Evolutionary conservation across 2,329 filamentous ascomycete species (phyloP).

Genomic region (Neopestalotiopsis sp.): DNA sequence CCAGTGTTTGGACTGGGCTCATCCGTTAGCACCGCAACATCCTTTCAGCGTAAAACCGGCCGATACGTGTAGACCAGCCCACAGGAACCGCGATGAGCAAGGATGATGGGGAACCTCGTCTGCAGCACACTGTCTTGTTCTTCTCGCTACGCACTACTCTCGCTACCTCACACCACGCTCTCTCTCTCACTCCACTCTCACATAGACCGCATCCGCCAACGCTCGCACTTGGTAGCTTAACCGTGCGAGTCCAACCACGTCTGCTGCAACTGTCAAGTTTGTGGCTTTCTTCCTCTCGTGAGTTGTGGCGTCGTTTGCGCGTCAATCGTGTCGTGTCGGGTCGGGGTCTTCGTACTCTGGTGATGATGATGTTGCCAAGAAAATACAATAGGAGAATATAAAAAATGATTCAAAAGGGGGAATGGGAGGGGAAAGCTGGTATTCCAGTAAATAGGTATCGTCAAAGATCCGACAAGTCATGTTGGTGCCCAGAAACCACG

Average conservation of each 20-base stretch:
- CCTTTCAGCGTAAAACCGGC: background rate
- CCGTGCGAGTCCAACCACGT: constrained; percentile 11
- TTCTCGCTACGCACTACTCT: constrained; percentile 22
- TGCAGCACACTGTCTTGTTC: constrained; percentile 25
- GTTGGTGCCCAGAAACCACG: too few relatives aligned
- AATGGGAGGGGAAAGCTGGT: background rate
- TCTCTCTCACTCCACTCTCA: constrained; percentile 9
- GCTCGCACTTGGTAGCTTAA: constrained; percentile 3
- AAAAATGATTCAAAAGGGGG: background rate
- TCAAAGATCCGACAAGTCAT: too few relatives aligned
- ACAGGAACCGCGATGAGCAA: constrained; percentile 9
- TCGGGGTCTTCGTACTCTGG: constrained; percentile 5
- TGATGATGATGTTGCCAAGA: background rate
- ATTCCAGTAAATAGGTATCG: background rate
- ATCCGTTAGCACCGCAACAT: background rate
- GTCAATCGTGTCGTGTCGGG: constrained; percentile 17
- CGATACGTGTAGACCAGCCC: background rate
- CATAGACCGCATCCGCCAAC: constrained; percentile 15
- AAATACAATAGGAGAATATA: constrained; percentile 1
- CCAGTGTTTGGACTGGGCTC: background rate
- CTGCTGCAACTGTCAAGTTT: constrained; percentile 11
- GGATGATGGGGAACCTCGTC: constrained; percentile 14
- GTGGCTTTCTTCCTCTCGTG: constrained; percentile 8
- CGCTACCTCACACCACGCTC: constrained; percentile 19
- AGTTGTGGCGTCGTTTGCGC: constrained; percentile 11